Conservation (phyloP, 371 early-diverging fungal genomes). For the Rhizomucor miehei region DNA sequence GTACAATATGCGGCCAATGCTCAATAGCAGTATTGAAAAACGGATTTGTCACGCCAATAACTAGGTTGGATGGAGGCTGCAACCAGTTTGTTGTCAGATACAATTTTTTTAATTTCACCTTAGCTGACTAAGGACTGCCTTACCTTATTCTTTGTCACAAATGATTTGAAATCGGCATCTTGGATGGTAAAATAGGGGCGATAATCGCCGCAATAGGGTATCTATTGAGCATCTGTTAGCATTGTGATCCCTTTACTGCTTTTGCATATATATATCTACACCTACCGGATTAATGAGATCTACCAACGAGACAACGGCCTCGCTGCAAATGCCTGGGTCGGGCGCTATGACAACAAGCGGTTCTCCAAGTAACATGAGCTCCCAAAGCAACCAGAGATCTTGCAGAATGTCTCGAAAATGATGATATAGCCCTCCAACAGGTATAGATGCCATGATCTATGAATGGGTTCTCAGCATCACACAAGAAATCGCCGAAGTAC, state of each 20-base stretch:
- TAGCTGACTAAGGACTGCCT: too few species aligned
- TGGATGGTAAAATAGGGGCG: slow-evolving; percentile 97
- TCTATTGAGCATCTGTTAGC: slow-evolving; percentile 33
- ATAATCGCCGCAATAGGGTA: slow-evolving; percentile 93
- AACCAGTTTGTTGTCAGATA: background rate
- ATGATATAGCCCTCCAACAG: slow-evolving; percentile 67
- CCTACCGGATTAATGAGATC: slow-evolving; percentile 89
- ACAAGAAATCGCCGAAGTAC: too few species aligned
- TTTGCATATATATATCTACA: background rate
- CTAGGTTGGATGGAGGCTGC: slow-evolving; percentile 76
- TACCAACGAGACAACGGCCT: slow-evolving; percentile 80
- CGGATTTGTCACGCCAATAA: slow-evolving; percentile 94
- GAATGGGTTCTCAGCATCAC: background rate
- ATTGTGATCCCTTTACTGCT: background rate
- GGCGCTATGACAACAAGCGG: slow-evolving; percentile 88
- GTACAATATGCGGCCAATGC: slow-evolving; percentile 91
- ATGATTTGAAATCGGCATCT: slow-evolving; percentile 84
- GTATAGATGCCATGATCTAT: slow-evolving; percentile 68
- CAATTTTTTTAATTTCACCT: too few species aligned
- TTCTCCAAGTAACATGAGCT: slow-evolving; percentile 91
- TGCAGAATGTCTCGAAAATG: slow-evolving; percentile 78
- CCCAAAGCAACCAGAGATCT: slow-evolving; percentile 92
- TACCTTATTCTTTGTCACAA: slow-evolving; percentile 65
- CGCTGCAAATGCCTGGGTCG: slow-evolving; percentile 84
- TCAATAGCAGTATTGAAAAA: slow-evolving; percentile 86